Conservation (phyloP, 1,139 yeast genomes). For the Pichia sp. region DNA sequence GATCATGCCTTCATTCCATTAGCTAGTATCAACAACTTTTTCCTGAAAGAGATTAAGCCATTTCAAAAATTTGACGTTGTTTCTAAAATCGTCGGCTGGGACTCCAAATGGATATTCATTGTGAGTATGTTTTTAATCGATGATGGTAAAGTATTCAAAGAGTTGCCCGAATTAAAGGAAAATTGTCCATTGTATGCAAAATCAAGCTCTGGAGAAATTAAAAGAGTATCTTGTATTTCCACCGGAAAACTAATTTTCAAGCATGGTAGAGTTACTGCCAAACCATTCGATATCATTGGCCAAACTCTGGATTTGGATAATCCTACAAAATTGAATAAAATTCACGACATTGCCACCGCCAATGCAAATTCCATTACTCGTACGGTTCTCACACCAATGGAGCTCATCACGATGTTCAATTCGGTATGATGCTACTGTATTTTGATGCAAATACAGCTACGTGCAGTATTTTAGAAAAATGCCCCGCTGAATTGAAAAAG, state of each 20-base stretch:
- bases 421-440: too few relatives aligned
- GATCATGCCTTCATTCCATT: slow-evolving; percentile 67
- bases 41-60: slow-evolving; percentile 65
- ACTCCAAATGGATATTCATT: slow-evolving; percentile 75
- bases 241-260: slow-evolving; percentile 78
- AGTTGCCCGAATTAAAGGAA: neutral
- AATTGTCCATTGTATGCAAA: too few relatives aligned
- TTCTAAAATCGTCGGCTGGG: slow-evolving; percentile 73
- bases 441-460: too few relatives aligned
- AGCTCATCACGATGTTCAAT: too few relatives aligned
- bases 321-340: too few relatives aligned
- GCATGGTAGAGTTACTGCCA: slow-evolving; percentile 38
- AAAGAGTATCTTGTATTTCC: slow-evolving; percentile 37
- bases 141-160: slow-evolving; percentile 4
- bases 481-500: too few relatives aligned
- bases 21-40: slow-evolving; percentile 61
- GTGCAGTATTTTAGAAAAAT: too few relatives aligned
- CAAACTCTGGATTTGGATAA: neutral
- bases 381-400: too few relatives aligned
- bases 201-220: neutral
- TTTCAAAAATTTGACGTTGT: slow-evolving; percentile 50
- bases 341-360: too few relatives aligned
- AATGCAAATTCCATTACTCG: too few relatives aligned
- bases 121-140: slow-evolving; percentile 43
- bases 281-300: slow-evolving; percentile 4